Base-by-base conservation (phyloP, 2,329 filamentous ascomycete genomes). In the Claviceps sp. region DNA sequence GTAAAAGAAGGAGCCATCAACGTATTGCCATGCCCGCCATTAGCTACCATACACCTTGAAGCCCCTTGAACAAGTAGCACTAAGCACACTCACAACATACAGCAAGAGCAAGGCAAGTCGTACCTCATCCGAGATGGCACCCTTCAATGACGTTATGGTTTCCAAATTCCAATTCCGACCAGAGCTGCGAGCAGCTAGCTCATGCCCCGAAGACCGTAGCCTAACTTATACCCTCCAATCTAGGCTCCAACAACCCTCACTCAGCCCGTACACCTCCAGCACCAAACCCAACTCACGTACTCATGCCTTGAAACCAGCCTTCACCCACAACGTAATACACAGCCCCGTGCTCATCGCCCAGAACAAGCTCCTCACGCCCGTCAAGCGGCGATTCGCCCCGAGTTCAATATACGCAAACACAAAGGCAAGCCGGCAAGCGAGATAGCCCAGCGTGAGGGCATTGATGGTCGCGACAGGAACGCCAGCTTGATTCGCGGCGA, bases 401-500 rank as follows among this genome's bases (percentile, higher is more conserved):
- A 75, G 59, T 50, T 61, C 60, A 48, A 77, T 57, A 56, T 77
- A 77, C 38, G 65, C 57, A 54, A 66, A 55, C 62, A 71, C 69
- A 63, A 70, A 77, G 43, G 59, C 57, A 24, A 62, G 53, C 17
- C 74, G 69, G 56, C 62, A 63, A 38, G 55, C 62, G 17, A 76
- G 54, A 52, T 75, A 75, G 39, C 61, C 60, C 34, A 68, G 54
- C 39, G 66, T 60, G 24, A 75, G 58, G 40, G 54, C 45, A 58
- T 76, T 77, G 56, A 75, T 58, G 26, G 58, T 61, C n/a, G 54
- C 49, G 13, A 58, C 54, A 13, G 65, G 58, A 3, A 76, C 64
- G 22, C 68, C 66, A 5, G 72, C 65, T n/a, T 63, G 59, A 59
- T 74, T 76, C 56, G 69, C 73, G 16, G 73, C 73, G 40, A 71